Evolutionary conservation across 139 green algal species (phyloP).

Genomic region (Yamagishiella unicocca): DNA sequence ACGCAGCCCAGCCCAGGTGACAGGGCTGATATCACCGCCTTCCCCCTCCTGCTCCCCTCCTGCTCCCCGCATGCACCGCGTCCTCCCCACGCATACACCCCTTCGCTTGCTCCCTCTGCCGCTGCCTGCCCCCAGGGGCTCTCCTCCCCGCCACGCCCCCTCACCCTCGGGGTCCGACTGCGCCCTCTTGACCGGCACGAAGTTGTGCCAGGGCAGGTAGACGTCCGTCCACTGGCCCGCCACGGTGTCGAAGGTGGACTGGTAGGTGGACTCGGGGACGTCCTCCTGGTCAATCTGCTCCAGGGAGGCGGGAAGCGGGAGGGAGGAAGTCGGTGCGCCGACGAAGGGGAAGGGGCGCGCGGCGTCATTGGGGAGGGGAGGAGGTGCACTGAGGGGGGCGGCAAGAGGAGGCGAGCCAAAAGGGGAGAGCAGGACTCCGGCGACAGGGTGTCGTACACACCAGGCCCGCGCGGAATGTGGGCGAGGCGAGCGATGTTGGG

Average conservation of each 20-base stretch:
- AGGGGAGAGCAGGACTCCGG: not conserved
- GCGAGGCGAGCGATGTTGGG: too few species aligned
- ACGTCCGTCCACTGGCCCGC: constrained; percentile 79
- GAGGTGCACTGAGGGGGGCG: not conserved
- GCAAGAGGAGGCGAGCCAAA: not conserved
- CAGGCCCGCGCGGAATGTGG: too few species aligned
- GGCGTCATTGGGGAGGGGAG: not conserved
- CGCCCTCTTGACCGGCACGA: constrained; percentile 85
- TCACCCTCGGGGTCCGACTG: constrained; percentile 65
- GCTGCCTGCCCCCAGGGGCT: too few species aligned
- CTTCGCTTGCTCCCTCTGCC: too few species aligned
- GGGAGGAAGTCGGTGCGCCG: not conserved
- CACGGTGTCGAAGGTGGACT: constrained; percentile 86
- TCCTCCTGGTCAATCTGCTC: constrained; percentile 74
- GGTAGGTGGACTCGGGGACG: constrained; percentile 85
- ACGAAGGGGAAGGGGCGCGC: not conserved
- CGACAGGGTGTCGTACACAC: too few species aligned
- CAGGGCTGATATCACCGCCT: too few species aligned
- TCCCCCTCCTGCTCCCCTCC: too few species aligned
- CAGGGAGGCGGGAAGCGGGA: not conserved
- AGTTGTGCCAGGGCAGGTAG: constrained; percentile 86
- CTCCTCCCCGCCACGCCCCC: too few species aligned
- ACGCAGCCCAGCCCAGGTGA: too few species aligned
- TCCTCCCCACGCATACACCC: too few species aligned
- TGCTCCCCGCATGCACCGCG: too few species aligned